phyloP scores from a whole-genome alignment of 495 filamentous ascomycete genomes.

The Podospora bellae-mahoneyi region DNA sequence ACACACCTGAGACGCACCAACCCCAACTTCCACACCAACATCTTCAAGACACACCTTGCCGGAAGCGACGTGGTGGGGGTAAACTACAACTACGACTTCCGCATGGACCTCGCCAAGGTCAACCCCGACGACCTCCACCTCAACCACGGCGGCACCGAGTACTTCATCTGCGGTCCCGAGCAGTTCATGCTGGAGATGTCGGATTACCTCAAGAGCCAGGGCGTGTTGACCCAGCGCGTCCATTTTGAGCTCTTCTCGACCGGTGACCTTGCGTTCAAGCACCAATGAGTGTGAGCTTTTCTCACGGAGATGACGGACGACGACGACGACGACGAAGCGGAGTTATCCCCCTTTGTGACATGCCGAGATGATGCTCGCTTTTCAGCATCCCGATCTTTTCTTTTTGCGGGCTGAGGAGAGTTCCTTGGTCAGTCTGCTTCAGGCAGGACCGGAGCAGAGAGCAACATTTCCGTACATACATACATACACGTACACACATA shows the following conservation, averaged over 20 bases:
- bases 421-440: constrained; percentile 1
- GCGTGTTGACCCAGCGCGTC: constrained; percentile 53
- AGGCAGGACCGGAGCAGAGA: constrained; percentile 10
- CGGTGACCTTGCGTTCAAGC: constrained; percentile 42
- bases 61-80: constrained; percentile 49
- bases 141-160: constrained; percentile 52
- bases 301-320: neutral
- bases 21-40: constrained; percentile 34
- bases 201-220: constrained; percentile 46
- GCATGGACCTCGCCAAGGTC: constrained; percentile 55
- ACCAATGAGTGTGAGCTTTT: neutral
- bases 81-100: constrained; percentile 54
- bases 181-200: constrained; percentile 62
- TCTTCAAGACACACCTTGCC: constrained; percentile 42
- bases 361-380: neutral
- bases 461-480: neutral
- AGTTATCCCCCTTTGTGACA: neutral
- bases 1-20: constrained; percentile 36
- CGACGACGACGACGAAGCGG: neutral
- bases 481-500: neutral
- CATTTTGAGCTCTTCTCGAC: constrained; percentile 70
- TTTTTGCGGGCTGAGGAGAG: neutral
- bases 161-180: constrained; percentile 68
- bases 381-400: neutral
- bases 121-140: constrained; percentile 51